These are phyloP conservation scores for Malus domestica DNA, from an alignment of 306 rosid species.

Conservation along the genomic window ASM211411v1 NC_041790.1:6612501-6613000, in stretches of 20 bases:
- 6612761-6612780: slow-evolving; percentile 69
- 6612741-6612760: slow-evolving; percentile 21
- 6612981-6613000: slow-evolving; percentile 73
- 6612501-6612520: slow-evolving; percentile 56
- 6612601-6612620: slow-evolving; percentile 78
- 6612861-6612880: background rate
- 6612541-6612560: slow-evolving; percentile 62
- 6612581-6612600: slow-evolving; percentile 66
- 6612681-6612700: slow-evolving; percentile 78
- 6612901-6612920: slow-evolving; percentile 81
- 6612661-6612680: slow-evolving; percentile 98
- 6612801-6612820: background rate
- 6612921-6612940: slow-evolving; percentile 89
- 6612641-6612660: slow-evolving; percentile 65
- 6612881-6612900: slow-evolving; percentile 39
- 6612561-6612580: slow-evolving; percentile 41
- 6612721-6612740: slow-evolving; percentile 45
- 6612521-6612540: slow-evolving; percentile 48
- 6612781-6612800: slow-evolving; percentile 95
- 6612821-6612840: background rate
- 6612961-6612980: slow-evolving; percentile 71
- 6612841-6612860: background rate
- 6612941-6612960: slow-evolving; percentile 78
- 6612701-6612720: slow-evolving; percentile 50
- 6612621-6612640: slow-evolving; percentile 59